Conservation (phyloP, 2,329 filamentous ascomycete species). For the Fusarium pseudoanthophilum region DNA sequence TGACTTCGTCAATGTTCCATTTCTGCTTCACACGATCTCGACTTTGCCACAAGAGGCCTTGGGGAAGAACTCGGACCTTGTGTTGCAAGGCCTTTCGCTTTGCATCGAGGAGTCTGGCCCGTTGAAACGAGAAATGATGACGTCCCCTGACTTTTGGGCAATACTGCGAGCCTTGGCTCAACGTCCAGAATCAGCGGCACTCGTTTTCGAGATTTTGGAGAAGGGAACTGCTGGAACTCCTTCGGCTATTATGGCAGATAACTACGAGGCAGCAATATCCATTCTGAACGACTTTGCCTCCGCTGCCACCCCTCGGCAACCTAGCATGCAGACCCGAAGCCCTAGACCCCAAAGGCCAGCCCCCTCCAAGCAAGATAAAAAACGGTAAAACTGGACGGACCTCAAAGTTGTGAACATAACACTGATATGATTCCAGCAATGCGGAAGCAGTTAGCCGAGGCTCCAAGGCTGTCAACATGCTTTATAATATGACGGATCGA, state of each 20-base stretch:
- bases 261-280: constrained; percentile 88
- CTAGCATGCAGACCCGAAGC: constrained; percentile 76
- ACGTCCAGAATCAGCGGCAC: constrained; percentile 74
- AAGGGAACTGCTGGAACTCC: constrained; percentile 78
- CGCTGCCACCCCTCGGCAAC: constrained; percentile 77
- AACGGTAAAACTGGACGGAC: constrained; percentile 35
- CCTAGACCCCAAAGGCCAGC: constrained; percentile 52
- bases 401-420: neutral
- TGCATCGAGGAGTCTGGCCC: constrained; percentile 83
- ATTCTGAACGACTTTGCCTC: constrained; percentile 91
- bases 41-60: constrained; percentile 83
- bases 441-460: constrained; percentile 76
- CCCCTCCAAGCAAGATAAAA: constrained; percentile 40
- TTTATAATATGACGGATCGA: constrained; percentile 83
- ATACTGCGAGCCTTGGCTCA: constrained; percentile 81
- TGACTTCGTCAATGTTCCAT: constrained; percentile 90
- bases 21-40: constrained; percentile 90
- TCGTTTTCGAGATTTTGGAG: constrained; percentile 89
- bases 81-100: constrained; percentile 80
- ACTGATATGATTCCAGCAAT: constrained; percentile 39
- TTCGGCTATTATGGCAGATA: constrained; percentile 90
- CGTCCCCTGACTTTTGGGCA: constrained; percentile 96
- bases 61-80: constrained; percentile 77
- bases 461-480: constrained; percentile 81
- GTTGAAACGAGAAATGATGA: constrained; percentile 91